Percentiles rank a stretch among this genome's conserved stretches.
Conservation (phyloP, 345 rosid species). For the Mercurialis annua region DNA sequence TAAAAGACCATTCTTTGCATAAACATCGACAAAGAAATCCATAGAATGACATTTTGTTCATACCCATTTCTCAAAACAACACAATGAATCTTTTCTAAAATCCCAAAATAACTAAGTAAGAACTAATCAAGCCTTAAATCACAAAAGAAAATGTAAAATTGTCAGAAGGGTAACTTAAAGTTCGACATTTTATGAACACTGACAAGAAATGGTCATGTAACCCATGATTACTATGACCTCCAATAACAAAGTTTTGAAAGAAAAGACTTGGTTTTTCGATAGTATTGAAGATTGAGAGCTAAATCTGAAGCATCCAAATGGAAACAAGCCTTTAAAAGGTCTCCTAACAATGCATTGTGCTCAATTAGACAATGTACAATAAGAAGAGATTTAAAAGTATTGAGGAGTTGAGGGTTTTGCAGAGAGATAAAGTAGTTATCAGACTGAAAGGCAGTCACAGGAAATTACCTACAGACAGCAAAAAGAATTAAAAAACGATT, state of each 20-base stretch:
- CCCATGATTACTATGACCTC: constrained; percentile 33
- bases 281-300: constrained; percentile 36
- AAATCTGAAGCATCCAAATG: constrained; percentile 25
- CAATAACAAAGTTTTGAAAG: constrained; percentile 39
- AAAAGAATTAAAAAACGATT: no score
- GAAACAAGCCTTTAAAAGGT: constrained; percentile 39
- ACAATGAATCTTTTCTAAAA: constrained; percentile 40
- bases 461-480: no score
- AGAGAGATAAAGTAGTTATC: constrained; percentile 25
- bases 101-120: constrained; percentile 25
- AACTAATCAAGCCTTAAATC: constrained; percentile 45
- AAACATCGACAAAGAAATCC: constrained; percentile 22
- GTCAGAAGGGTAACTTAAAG: constrained; percentile 31
- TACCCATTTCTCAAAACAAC: constrained; percentile 43
- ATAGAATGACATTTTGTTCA: constrained; percentile 34
- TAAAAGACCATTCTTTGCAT: constrained; percentile 16
- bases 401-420: constrained; percentile 29
- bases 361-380: constrained; percentile 25
- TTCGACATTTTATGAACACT: constrained; percentile 30
- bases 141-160: constrained; percentile 43
- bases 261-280: constrained; percentile 16
- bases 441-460: no score
- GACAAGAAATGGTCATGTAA: constrained; percentile 34
- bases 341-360: constrained; percentile 16
- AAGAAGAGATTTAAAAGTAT: constrained; percentile 33